Base-by-base conservation (phyloP, 306 rosid species). In the Trifolium fragiferum region DNA sequence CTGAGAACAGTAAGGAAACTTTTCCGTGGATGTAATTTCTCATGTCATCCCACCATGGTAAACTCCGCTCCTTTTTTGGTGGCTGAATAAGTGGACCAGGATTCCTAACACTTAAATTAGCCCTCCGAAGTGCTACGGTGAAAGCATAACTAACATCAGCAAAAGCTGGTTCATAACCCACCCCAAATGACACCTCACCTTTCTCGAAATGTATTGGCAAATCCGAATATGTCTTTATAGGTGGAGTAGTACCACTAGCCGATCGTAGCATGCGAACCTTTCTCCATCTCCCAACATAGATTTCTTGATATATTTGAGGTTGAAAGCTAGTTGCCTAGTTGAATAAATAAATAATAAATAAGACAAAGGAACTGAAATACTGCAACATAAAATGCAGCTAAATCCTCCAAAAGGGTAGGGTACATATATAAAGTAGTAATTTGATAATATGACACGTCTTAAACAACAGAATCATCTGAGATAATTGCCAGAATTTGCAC, bases 41-140 rank as follows among this genome's bases (percentile, higher is more conserved):
- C 83, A 89, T 85, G 85, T 95, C 99, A 84, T 95, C 99, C 99
- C 99, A 95, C 99, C 99, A 95, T 38, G 99, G 99, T 83, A 95
- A 89, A 81, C 90, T 92, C 76, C 89, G 87, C 77, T 95, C 99
- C 81, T 90, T 95, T 82, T 95, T 95, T 7, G 89, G 92, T 9
- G 90, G 90, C 76, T 8, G 81, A 59, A 87, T 76, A 75, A 70
- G 87, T 74, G 93, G 87, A 44, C 83, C 77, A 60, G 86, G 86
- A 72, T 82, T 73, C 80, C 84, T 86, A 8, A 86, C 78, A 82
- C 96, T 87, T 59, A 95, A 87, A 89, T 95, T 90, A 76, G 99
- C 99, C 89, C 99, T 89, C 49, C 99, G 97, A 78, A 95, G 96
- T 70, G 93, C 98, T 82, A 92, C 92, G 11, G 96, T 85, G 82